A percentile compares a stretch with the other conserved stretches of the same genome.
phyloP scores from a whole-genome alignment of 106 monocot genomes.

The Dendrobium chrysotoxum region DNA sequence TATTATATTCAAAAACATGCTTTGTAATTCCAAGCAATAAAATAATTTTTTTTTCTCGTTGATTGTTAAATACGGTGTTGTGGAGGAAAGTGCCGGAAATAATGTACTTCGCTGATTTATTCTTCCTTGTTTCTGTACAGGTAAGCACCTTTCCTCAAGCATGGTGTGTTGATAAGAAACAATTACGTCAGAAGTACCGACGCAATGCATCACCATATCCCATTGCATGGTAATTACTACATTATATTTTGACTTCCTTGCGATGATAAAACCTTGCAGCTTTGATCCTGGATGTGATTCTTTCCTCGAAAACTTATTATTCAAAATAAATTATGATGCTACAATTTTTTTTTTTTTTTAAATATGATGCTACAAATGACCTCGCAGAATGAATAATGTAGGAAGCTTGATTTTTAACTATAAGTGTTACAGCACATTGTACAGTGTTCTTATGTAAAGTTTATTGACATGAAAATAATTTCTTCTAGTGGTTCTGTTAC shows the following conservation, averaged over 20 bases:
- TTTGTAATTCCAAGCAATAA: background rate
- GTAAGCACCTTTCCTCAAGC: slow-evolving; percentile 73
- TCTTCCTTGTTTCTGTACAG: slow-evolving; percentile 18
- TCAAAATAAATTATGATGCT: background rate
- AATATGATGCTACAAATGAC: background rate
- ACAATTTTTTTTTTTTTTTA: too few relatives aligned
- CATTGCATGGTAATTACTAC: background rate
- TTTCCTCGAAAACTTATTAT: background rate
- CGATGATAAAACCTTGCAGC: background rate
- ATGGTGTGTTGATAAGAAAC: slow-evolving; percentile 78
- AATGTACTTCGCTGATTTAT: background rate
- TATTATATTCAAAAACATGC: background rate
- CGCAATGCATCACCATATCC: slow-evolving; percentile 13
- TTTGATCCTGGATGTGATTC: background rate
- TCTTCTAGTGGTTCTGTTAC: background rate
- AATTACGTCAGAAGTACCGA: slow-evolving; percentile 47
- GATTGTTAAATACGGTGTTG: background rate
- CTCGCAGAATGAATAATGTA: background rate
- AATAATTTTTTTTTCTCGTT: background rate
- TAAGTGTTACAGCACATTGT: background rate
- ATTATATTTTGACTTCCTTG: background rate
- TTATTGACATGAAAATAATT: background rate
- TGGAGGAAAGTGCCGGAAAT: background rate
- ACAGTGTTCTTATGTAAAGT: background rate
- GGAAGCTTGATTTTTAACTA: background rate